A percentile compares a stretch with the other conserved stretches of the same genome.
Conservation (phyloP, 495 filamentous ascomycete genomes). For the Penicillium chermesinum region DNA sequence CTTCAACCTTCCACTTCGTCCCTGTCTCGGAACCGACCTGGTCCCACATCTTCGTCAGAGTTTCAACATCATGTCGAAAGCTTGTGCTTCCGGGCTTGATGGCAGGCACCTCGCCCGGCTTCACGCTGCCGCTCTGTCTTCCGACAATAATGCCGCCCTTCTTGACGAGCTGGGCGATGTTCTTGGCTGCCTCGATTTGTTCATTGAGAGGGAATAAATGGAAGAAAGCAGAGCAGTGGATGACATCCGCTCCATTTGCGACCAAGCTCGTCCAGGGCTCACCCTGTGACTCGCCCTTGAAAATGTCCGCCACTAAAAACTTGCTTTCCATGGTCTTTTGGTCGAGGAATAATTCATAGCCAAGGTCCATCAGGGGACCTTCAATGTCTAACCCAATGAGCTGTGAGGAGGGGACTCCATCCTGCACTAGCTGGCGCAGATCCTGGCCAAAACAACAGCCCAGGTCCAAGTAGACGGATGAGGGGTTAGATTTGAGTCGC, state of each 20-base stretch:
- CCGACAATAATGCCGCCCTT: conserved; percentile 10
- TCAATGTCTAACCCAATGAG: conserved; percentile 45
- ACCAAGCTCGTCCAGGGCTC: conserved; percentile 9
- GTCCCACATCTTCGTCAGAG: conserved; percentile 14
- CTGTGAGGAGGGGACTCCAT: conserved; percentile 37
- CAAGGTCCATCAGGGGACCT: conserved; percentile 42
- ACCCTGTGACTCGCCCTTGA: conserved; percentile 6
- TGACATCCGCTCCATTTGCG: conserved; percentile 5
- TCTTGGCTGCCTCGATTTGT: conserved; percentile 7
- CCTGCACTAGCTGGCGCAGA: conserved; percentile 36
- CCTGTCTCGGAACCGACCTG: conserved; percentile 13
- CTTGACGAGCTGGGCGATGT: conserved; percentile 2
- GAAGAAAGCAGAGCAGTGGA: conserved; percentile 13
- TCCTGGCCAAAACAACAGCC: conserved; percentile 46
- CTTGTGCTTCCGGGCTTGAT: conserved; percentile 9
- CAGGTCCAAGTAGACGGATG: conserved; percentile 30
- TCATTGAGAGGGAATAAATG: conserved; percentile 6
- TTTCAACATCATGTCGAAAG: conserved; percentile 13
- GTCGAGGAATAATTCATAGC: conserved; percentile 47
- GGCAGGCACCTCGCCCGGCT: conserved; percentile 6
- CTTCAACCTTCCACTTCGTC: conserved; percentile 15
- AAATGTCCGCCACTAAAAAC: conserved; percentile 31
- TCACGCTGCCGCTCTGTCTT: conserved; percentile 7
- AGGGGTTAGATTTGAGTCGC: conserved; percentile 23
- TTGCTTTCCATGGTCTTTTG: conserved; percentile 19